phyloP scores from a whole-genome alignment of 495 filamentous ascomycete species.

The Aspergillus saccharolyticus region DNA sequence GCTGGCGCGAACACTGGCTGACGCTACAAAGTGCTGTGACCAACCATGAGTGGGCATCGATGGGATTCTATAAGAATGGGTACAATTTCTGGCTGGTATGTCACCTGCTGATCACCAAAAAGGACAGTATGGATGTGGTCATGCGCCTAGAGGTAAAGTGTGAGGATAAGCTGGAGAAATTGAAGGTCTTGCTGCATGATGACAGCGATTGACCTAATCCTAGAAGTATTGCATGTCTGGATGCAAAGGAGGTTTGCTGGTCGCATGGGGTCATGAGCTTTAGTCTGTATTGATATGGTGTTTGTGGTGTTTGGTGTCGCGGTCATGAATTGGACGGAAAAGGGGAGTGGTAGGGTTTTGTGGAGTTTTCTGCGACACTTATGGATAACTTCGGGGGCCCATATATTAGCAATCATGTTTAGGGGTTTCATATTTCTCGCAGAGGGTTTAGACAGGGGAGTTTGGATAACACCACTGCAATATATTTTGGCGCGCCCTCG shows the following conservation, averaged over 20 bases:
- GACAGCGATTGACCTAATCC: conserved; percentile 24
- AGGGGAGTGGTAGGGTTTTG: too few species aligned
- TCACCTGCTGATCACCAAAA: conserved; percentile 43
- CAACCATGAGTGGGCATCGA: conserved; percentile 35
- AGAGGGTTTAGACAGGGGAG: too few species aligned
- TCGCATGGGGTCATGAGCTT: not conserved
- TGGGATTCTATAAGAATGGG: conserved; percentile 44
- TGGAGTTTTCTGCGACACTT: too few species aligned
- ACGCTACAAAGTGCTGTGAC: conserved; percentile 29
- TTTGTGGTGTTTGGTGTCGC: not conserved
- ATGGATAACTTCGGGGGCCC: too few species aligned
- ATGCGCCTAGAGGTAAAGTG: conserved; percentile 48
- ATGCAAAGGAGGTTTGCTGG: not conserved
- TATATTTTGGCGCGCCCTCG: too few species aligned
- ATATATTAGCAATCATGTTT: too few species aligned
- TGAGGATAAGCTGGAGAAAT: conserved; percentile 42
- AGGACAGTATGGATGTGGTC: conserved; percentile 42
- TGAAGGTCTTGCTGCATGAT: conserved; percentile 41
- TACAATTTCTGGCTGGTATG: conserved; percentile 47
- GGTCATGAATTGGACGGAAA: not conserved
- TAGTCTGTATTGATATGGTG: not conserved
- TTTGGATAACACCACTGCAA: too few species aligned
- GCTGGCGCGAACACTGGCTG: conserved; percentile 40
- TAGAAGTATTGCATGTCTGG: not conserved
- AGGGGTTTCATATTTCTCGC: too few species aligned